A percentile compares a stretch with the other conserved stretches of the same genome.
These are phyloP conservation scores for Coemansia sp. DNA, from an alignment of 192 early-diverging fungal species.

Conservation along the genomic window DNA sequence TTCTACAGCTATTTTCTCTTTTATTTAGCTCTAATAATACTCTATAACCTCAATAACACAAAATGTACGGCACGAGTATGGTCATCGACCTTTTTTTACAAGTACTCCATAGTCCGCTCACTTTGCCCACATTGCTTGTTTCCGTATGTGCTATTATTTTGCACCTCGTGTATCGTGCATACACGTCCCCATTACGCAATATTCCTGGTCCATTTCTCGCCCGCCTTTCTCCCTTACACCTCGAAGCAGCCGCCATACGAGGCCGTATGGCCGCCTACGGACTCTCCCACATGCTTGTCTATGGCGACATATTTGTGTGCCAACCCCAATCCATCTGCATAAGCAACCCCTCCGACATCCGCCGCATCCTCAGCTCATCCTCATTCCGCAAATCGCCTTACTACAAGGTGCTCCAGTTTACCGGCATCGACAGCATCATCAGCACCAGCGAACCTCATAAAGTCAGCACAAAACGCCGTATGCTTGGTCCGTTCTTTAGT, in stretches of 20 bases:
- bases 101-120: not conserved
- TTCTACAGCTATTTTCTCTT: too few relatives aligned
- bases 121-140: not conserved
- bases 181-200: conserved; percentile 7
- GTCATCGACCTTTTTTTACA: too few relatives aligned
- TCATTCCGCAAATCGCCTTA: conserved; percentile 17
- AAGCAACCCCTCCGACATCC: conserved; percentile 26
- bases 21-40: too few relatives aligned
- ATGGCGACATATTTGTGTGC: conserved; percentile 23
- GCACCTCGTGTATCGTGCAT: not conserved
- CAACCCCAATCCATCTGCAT: conserved; percentile 23
- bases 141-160: not conserved
- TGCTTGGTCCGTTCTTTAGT: conserved; percentile 26
- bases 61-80: too few relatives aligned
- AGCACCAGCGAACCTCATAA: conserved; percentile 1
- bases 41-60: too few relatives aligned
- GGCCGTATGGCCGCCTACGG: conserved; percentile 14
- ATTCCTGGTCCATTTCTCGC: conserved; percentile 19
- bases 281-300: not conserved
- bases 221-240: not conserved
- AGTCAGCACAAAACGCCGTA: conserved; percentile 18
- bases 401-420: conserved; percentile 25
- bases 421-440: conserved; percentile 13
- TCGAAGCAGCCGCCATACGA: not conserved
- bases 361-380: conserved; percentile 18